Evolutionary conservation across 805 yeast species (phyloP).

Genomic region (Zygotorulaspora florentina): DNA sequence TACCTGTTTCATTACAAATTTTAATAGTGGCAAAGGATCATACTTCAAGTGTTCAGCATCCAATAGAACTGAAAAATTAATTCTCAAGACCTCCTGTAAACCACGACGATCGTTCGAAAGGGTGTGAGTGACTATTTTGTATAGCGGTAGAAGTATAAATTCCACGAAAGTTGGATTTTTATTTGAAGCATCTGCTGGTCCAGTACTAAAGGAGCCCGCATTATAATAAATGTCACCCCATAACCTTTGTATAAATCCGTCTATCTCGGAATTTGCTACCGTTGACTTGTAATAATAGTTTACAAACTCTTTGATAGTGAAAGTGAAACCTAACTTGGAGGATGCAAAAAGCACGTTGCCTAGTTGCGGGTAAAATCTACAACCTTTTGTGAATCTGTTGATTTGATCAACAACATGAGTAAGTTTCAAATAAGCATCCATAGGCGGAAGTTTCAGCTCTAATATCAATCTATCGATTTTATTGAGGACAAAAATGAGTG

Average conservation of each 20-base stretch:
- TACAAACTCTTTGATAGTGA: slow-evolving; percentile 65
- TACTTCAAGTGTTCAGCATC: slow-evolving; percentile 40
- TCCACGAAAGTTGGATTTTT: slow-evolving; percentile 48
- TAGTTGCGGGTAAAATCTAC: slow-evolving; percentile 51
- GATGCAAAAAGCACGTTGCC: slow-evolving; percentile 77
- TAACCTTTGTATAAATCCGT: slow-evolving; percentile 47
- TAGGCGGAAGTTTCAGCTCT: slow-evolving; percentile 71
- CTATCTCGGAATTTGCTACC: slow-evolving; percentile 34
- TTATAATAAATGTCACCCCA: slow-evolving; percentile 74
- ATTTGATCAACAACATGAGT: slow-evolving; percentile 56
- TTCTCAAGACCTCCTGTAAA: slow-evolving; percentile 43
- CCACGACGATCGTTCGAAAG: slow-evolving; percentile 48
- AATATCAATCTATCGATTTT: slow-evolving; percentile 82
- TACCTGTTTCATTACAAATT: slow-evolving; percentile 48
- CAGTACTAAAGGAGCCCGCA: slow-evolving; percentile 40
- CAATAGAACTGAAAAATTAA: slow-evolving; percentile 45
- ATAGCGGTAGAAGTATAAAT: slow-evolving; percentile 73
- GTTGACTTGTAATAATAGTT: slow-evolving; percentile 40
- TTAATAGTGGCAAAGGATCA: slow-evolving; percentile 59
- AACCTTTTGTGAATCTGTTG: slow-evolving; percentile 47
- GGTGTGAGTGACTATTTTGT: slow-evolving; percentile 63
- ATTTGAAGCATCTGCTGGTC: slow-evolving; percentile 17
- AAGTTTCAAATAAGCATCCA: slow-evolving; percentile 68
- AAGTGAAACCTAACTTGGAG: slow-evolving; percentile 54
- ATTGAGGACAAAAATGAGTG: slow-evolving; percentile 61